These are phyloP conservation scores for Stagonosporopsis vannaccii DNA, from an alignment of 2,329 filamentous ascomycete genomes.

Conservation along the genomic window DNA sequence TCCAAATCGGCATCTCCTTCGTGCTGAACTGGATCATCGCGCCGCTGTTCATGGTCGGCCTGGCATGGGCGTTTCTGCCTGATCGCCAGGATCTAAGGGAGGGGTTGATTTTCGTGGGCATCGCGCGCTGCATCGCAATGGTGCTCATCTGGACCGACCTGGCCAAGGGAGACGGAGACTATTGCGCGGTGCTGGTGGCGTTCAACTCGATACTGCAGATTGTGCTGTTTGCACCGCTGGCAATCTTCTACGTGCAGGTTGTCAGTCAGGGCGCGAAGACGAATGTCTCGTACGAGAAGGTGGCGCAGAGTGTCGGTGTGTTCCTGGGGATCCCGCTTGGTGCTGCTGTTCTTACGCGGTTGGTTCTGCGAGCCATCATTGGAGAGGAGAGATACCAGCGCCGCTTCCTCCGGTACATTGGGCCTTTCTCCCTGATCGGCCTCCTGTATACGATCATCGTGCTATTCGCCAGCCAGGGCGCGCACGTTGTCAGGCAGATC, in stretches of 20 bases:
- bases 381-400: slow-evolving; percentile 70
- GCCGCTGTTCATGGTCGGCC: slow-evolving; percentile 78
- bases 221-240: slow-evolving; percentile 57
- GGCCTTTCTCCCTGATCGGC: slow-evolving; percentile 80
- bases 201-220: slow-evolving; percentile 59
- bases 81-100: slow-evolving; percentile 59
- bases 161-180: slow-evolving; percentile 79
- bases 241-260: slow-evolving; percentile 66
- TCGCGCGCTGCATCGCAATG: slow-evolving; percentile 91
- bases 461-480: slow-evolving; percentile 82
- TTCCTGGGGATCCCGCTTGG: slow-evolving; percentile 84
- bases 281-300: slow-evolving; percentile 66
- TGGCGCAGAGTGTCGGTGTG: slow-evolving; percentile 81
- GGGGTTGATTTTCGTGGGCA: slow-evolving; percentile 80
- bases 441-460: slow-evolving; percentile 87
- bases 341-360: slow-evolving; percentile 78
- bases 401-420: slow-evolving; percentile 72
- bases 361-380: slow-evolving; percentile 63
- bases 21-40: slow-evolving; percentile 84
- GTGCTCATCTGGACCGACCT: slow-evolving; percentile 81
- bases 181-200: slow-evolving; percentile 71
- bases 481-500: slow-evolving; percentile 83
- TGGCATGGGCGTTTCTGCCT: slow-evolving; percentile 67
- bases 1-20: slow-evolving; percentile 79
- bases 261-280: slow-evolving; percentile 63